Conservation (phyloP, 129 eudicot species). For the Rutidosis leptorrhynchoides region DNA sequence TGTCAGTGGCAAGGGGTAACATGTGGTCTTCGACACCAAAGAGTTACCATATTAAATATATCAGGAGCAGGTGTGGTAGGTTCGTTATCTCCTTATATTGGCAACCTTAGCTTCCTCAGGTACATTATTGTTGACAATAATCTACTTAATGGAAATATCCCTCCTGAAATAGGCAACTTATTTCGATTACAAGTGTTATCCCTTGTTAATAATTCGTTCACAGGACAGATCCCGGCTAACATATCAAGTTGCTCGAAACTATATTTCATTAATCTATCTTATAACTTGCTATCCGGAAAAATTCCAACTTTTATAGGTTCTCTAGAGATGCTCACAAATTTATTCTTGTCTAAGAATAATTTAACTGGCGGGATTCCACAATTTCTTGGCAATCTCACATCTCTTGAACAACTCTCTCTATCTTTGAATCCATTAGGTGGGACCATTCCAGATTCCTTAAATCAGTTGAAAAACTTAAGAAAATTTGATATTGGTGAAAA, state of each 20-base stretch:
- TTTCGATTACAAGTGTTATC: conserved; percentile 1
- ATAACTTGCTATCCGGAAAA: conserved; percentile 16
- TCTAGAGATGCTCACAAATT: background rate
- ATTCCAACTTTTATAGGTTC: conserved; percentile 10
- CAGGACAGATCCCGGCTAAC: conserved; percentile 23
- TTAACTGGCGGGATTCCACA: background rate
- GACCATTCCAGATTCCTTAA: conserved; percentile 31
- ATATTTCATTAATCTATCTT: background rate
- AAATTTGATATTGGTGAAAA: background rate
- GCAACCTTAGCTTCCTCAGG: conserved; percentile 27
- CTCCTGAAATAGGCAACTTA: conserved; percentile 12
- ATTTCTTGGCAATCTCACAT: conserved; percentile 24
- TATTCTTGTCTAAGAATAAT: background rate
- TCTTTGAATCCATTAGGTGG: conserved; percentile 1
- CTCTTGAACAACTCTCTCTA: background rate
- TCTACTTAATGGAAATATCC: conserved; percentile 24
- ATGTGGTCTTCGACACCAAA: too few relatives aligned
- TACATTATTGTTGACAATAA: background rate
- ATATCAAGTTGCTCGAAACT: conserved; percentile 24
- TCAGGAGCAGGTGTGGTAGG: background rate
- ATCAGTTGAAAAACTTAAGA: background rate
- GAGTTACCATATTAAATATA: too few relatives aligned
- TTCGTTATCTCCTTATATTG: conserved; percentile 19
- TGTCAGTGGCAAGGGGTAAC: too few relatives aligned
- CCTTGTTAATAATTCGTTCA: conserved; percentile 5